A percentile compares a stretch with the other conserved stretches of the same genome.
phyloP scores from a whole-genome alignment of 1,139 yeast species.

The Groenewaldozyma auringiensis region DNA sequence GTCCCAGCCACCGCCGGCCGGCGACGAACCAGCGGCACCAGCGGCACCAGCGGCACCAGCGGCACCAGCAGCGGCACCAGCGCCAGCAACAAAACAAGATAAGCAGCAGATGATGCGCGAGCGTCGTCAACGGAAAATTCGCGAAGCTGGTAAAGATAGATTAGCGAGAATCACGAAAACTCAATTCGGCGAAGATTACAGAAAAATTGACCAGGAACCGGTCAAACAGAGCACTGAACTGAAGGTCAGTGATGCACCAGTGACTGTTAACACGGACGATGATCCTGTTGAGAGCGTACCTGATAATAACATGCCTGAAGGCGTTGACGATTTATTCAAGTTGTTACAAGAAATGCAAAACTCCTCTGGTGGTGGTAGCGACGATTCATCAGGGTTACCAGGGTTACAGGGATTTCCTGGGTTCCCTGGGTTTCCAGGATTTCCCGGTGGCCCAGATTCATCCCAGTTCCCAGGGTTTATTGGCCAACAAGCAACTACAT shows the following conservation, averaged over 20 bases:
- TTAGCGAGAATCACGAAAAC: slow-evolving; percentile 33
- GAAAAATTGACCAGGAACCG: background rate
- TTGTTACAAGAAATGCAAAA: slow-evolving; percentile 19
- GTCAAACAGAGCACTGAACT: background rate
- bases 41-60: background rate
- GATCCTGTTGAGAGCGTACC: slow-evolving; percentile 3
- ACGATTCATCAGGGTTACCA: background rate
- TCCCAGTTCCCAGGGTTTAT: background rate
- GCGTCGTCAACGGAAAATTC: slow-evolving; percentile 32
- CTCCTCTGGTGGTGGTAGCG: slow-evolving; percentile 2
- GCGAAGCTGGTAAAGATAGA: slow-evolving; percentile 29
- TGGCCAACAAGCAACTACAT: slow-evolving; percentile 8
- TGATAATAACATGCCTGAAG: background rate
- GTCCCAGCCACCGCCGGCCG: too few relatives aligned
- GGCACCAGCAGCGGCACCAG: background rate
- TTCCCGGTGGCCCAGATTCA: background rate
- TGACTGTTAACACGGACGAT: background rate
- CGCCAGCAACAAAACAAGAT: background rate
- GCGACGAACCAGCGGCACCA: background rate
- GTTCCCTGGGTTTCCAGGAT: background rate
- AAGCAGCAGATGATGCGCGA: slow-evolving; percentile 27
- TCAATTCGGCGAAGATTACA: background rate
- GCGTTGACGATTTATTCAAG: slow-evolving; percentile 12
- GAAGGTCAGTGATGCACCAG: background rate
- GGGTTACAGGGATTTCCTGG: background rate